Evolutionary conservation across 179 eudicot genomes (phyloP).

Genomic region (Dionaea muscipula): DNA sequence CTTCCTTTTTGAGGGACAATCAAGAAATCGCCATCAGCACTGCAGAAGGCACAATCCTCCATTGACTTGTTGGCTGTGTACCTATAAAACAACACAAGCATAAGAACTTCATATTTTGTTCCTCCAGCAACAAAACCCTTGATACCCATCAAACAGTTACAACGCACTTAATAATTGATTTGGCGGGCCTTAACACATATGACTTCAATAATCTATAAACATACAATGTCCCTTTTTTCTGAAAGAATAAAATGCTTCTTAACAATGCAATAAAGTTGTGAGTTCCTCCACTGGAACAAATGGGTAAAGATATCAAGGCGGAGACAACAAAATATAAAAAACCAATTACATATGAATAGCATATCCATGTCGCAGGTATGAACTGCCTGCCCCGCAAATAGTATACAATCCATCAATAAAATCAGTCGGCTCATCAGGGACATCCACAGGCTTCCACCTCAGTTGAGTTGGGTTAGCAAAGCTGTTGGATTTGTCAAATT

Average conservation of each 20-base stretch:
- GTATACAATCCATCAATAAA: constrained; percentile 81
- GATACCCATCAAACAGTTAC: too few relatives aligned
- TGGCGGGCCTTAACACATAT: too few relatives aligned
- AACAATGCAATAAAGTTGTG: too few relatives aligned
- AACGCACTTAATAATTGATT: too few relatives aligned
- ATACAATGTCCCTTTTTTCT: too few relatives aligned
- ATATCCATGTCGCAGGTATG: constrained; percentile 87
- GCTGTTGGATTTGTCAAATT: constrained; percentile 65
- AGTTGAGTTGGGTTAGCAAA: constrained; percentile 82
- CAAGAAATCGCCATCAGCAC: constrained; percentile 95
- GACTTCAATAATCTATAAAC: too few relatives aligned
- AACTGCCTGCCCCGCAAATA: constrained; percentile 92
- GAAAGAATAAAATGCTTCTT: too few relatives aligned
- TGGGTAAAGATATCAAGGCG: too few relatives aligned
- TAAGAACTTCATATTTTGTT: constrained; percentile 3
- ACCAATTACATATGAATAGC: constrained; percentile 87
- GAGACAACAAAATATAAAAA: too few relatives aligned
- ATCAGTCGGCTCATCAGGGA: constrained; percentile 65
- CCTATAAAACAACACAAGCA: constrained; percentile 30
- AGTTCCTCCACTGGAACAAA: too few relatives aligned
- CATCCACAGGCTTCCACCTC: constrained; percentile 75
- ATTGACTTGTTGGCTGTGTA: constrained; percentile 81
- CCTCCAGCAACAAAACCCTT: background rate
- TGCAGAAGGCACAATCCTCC: constrained; percentile 79
- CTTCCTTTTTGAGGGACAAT: constrained; percentile 94